A percentile compares a stretch with the other conserved stretches of the same genome.
These are phyloP conservation scores for Termitomyces sp. DNA, from an alignment of 768 basidiomycete species.

Conservation along the genomic window DNA sequence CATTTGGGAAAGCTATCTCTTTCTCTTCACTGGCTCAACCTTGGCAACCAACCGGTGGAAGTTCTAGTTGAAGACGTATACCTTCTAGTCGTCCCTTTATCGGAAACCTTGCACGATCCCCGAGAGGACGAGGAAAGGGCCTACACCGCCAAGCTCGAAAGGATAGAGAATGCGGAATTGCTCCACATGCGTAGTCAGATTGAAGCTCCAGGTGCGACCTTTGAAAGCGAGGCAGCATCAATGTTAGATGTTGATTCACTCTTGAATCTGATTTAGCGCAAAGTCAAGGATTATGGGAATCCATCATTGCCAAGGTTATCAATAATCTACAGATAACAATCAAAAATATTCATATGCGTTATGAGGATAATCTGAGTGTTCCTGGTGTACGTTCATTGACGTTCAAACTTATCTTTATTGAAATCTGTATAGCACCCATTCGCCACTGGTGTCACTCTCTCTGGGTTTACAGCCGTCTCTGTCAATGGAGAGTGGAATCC, in stretches of 20 bases:
- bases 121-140: constrained; percentile 81
- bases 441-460: constrained; percentile 84
- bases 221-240: neutral
- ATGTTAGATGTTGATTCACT: neutral
- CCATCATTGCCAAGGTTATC: constrained; percentile 82
- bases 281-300: constrained; percentile 80
- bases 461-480: constrained; percentile 83
- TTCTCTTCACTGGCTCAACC: constrained; percentile 84
- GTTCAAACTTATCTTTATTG: constrained; percentile 3
- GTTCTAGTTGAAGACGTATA: constrained; percentile 92
- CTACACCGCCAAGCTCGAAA: constrained; percentile 85
- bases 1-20: constrained; percentile 83
- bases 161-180: constrained; percentile 83
- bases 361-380: constrained; percentile 92
- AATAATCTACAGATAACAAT: constrained; percentile 96
- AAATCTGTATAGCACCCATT: constrained; percentile 74
- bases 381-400: constrained; percentile 65
- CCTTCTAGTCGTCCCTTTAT: constrained; percentile 83
- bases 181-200: constrained; percentile 62
- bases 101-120: constrained; percentile 61
- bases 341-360: constrained; percentile 93
- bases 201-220: constrained; percentile 41
- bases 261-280: constrained; percentile 49
- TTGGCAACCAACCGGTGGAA: constrained; percentile 87
- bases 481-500: constrained; percentile 86